Evolutionary conservation across 1,284 basidiomycete genomes (phyloP), one percentile per base, ranked within the genome.

Genomic region (Volvariella surrecta): DNA sequence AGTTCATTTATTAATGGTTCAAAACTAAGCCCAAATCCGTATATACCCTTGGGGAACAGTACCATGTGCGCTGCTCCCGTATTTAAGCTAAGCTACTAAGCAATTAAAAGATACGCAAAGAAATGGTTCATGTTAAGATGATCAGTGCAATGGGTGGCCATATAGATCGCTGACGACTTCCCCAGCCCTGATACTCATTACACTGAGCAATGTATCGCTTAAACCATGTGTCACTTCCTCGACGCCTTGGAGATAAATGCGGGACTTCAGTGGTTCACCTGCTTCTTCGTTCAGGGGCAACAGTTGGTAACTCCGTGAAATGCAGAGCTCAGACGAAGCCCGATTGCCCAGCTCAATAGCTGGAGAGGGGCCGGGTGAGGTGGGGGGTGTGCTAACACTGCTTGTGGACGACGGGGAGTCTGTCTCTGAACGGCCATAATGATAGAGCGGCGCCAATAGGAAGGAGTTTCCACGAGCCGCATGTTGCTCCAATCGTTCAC

Each of bases 181-280:
- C 37, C 73, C 73, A 9, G 73, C 67, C 32, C 73, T 60, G 18
- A 73, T 57, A 35, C 71, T 66, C 17, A 74, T 45, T 11, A 76
- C 70, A 49, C 74, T 78, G 45, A 79, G 54, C 20, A 79, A 54
- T 8, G 73, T 75, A 48, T 79, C 77, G 48, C 72, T 74, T 41
- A 79, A 58, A 1, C 76, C 76, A 56, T 79, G 77, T 3, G 73
- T 76, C 32, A 64, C 58, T 54, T 79, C 76, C 44, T 71, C 72
- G 35, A 71, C 66, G 19, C 76, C 77, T 53, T 79, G 77, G 13
- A 79, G 52, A 52, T 77, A 79, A 8, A 79, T 60, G 13, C 67
- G 60, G 2, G 73, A 63, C 24, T 50, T 50, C 31, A 41, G 48
- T 18, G 47, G 52, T n/a, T 44, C 42, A 28, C 39, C 40, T 4